phyloP scores from a whole-genome alignment of 192 early-diverging fungal species.

The Coemansia sp. region DNA sequence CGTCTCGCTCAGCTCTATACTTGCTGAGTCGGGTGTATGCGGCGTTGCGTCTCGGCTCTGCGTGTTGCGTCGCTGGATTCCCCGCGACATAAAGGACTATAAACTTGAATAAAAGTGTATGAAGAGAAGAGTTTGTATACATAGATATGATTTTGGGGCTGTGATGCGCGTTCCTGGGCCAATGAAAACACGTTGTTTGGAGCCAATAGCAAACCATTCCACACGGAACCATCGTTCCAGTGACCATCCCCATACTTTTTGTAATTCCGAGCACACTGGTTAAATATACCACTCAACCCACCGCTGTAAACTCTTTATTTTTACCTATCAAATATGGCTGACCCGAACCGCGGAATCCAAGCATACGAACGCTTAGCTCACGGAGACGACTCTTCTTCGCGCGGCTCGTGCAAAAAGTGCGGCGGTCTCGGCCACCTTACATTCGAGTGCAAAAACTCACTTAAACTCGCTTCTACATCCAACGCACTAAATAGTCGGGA shows the following conservation, averaged over 20 bases:
- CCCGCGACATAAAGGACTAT: neutral
- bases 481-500: constrained; percentile 16
- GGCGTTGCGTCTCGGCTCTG: constrained; percentile 3
- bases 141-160: no score
- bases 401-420: constrained; percentile 53
- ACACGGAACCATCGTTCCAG: no score
- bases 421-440: constrained; percentile 53
- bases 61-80: constrained; percentile 2
- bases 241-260: no score
- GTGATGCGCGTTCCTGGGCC: no score
- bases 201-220: no score
- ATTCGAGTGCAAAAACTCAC: constrained; percentile 52
- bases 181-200: no score
- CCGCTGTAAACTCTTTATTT: no score
- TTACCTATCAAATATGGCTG: constrained; percentile 9
- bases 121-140: no score
- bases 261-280: no score
- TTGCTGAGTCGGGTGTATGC: neutral
- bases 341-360: constrained; percentile 45
- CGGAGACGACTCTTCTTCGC: constrained; percentile 26
- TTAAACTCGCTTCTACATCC: constrained; percentile 23
- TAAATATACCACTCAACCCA: no score
- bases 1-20: neutral
- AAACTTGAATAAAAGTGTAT: no score
- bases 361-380: constrained; percentile 52